Conservation (phyloP, 768 basidiomycete genomes). For the Amylocystis lapponica region DNA sequence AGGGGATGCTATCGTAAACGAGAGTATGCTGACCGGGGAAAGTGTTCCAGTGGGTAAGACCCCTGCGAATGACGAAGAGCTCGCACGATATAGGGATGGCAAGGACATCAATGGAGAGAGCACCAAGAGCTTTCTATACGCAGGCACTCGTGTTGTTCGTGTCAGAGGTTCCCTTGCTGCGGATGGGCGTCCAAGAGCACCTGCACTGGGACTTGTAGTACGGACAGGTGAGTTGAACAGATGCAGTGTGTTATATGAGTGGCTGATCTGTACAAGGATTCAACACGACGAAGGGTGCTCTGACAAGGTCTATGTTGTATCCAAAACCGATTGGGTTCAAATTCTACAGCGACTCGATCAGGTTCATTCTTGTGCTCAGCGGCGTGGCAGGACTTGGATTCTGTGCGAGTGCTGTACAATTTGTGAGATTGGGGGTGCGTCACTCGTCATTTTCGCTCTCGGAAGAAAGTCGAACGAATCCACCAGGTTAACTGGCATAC, state of each 20-base stretch:
- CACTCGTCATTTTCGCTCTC: slow-evolving; percentile 1
- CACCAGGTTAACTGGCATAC: slow-evolving; percentile 80
- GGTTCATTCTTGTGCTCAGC: slow-evolving; percentile 88
- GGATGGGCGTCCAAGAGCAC: slow-evolving; percentile 46
- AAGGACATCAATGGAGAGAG: slow-evolving; percentile 56
- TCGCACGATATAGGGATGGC: slow-evolving; percentile 62
- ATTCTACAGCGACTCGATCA: slow-evolving; percentile 89
- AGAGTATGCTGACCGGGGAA: slow-evolving; percentile 99
- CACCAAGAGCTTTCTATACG: slow-evolving; percentile 80
- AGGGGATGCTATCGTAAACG: slow-evolving; percentile 96
- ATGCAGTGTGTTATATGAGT: not conserved
- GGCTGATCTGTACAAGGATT: slow-evolving; percentile 51
- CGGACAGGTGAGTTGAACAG: slow-evolving; percentile 63
- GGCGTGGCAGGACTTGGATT: slow-evolving; percentile 92
- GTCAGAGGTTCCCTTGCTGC: slow-evolving; percentile 58
- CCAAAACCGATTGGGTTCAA: slow-evolving; percentile 99
- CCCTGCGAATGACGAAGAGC: slow-evolving; percentile 74
- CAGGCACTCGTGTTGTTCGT: slow-evolving; percentile 87
- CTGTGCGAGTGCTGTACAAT: slow-evolving; percentile 86
- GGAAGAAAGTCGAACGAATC: not conserved
- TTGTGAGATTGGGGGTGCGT: slow-evolving; percentile 78
- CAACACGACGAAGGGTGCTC: slow-evolving; percentile 94
- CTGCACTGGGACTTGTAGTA: slow-evolving; percentile 78
- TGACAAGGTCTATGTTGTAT: slow-evolving; percentile 96
- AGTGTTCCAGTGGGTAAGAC: slow-evolving; percentile 94